phyloP scores from a whole-genome alignment of 2,329 filamentous ascomycete genomes.

The Clonostachys sp. region DNA sequence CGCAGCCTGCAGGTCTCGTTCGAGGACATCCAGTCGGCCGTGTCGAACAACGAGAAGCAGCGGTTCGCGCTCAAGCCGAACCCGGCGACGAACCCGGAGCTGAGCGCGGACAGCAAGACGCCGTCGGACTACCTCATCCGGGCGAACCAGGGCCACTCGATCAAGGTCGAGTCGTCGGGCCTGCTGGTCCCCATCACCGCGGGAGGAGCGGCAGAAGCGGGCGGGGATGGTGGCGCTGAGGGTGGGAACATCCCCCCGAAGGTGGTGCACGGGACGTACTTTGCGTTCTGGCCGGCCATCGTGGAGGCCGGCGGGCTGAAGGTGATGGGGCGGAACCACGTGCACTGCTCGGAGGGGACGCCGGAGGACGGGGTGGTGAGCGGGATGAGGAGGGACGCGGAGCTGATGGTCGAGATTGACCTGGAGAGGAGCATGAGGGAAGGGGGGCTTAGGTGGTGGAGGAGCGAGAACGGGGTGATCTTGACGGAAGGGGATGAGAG shows the following conservation, averaged over 20 bases:
- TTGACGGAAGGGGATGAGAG: conserved; percentile 52
- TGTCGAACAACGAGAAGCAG: conserved; percentile 80
- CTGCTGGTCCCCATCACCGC: conserved; percentile 66
- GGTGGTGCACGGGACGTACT: conserved; percentile 87
- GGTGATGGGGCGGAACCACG: conserved; percentile 79
- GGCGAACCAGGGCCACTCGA: conserved; percentile 91
- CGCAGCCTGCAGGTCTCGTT: conserved; percentile 70
- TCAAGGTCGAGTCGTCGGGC: conserved; percentile 66
- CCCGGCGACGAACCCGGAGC: conserved; percentile 7
- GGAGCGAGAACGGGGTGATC: conserved; percentile 74
- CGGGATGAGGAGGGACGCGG: conserved; percentile 75
- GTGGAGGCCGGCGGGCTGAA: conserved; percentile 71
- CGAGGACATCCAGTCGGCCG: conserved; percentile 64
- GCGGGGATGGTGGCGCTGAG: too few species aligned
- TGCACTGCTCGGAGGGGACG: conserved; percentile 81
- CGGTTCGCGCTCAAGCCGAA: conserved; percentile 72
- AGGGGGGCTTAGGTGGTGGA: conserved; percentile 64
- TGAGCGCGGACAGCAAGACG: conserved; percentile 28
- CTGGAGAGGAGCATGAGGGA: conserved; percentile 60
- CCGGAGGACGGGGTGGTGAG: conserved; percentile 61
- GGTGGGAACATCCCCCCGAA: conserved; percentile 60
- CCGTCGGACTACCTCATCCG: conserved; percentile 78
- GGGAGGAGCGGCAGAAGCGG: too few species aligned
- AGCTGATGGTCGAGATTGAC: conserved; percentile 76
- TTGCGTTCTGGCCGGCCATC: conserved; percentile 73